These are phyloP conservation scores for Tricholoma matsutake DNA, from an alignment of 768 basidiomycete genomes.

Conservation along the genomic window DNA sequence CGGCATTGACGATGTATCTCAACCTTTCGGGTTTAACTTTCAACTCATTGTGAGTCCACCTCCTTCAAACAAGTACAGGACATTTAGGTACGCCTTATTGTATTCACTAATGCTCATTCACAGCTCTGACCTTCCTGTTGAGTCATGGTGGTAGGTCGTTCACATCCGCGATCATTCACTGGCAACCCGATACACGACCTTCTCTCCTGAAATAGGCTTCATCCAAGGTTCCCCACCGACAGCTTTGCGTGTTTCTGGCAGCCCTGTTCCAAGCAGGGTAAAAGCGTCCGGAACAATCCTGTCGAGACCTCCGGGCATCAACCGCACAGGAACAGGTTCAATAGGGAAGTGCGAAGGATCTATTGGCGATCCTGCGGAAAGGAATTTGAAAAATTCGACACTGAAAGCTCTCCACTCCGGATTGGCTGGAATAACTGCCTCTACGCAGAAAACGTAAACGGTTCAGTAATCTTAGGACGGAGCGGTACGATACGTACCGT, in stretches of 20 bases:
- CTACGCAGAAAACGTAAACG: conserved; percentile 8
- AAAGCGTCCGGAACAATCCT: conserved; percentile 27
- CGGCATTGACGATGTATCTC: too few species aligned
- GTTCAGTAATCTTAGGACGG: not conserved
- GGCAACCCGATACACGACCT: not conserved
- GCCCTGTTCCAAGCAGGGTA: conserved; percentile 27
- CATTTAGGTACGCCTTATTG: too few species aligned
- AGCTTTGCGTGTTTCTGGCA: conserved; percentile 5
- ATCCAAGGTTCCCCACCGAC: not conserved
- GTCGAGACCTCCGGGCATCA: conserved; percentile 31
- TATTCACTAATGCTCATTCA: too few species aligned
- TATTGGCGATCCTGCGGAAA: conserved; percentile 19
- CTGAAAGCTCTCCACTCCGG: conserved; percentile 26
- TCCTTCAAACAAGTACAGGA: not conserved
- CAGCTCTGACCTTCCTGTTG: too few species aligned
- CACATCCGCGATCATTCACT: not conserved
- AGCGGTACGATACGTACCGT: conserved; percentile 16
- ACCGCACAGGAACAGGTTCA: conserved; percentile 23
- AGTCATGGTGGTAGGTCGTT: not conserved
- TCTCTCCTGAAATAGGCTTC: not conserved
- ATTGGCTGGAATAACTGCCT: conserved; percentile 19
- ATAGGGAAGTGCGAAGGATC: conserved; percentile 23
- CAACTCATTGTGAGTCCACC: too few species aligned
- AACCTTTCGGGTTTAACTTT: too few species aligned
- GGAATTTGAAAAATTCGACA: conserved; percentile 29